Conservation (phyloP, 495 filamentous ascomycete species). For the Hypoxylon subgilvum region DNA sequence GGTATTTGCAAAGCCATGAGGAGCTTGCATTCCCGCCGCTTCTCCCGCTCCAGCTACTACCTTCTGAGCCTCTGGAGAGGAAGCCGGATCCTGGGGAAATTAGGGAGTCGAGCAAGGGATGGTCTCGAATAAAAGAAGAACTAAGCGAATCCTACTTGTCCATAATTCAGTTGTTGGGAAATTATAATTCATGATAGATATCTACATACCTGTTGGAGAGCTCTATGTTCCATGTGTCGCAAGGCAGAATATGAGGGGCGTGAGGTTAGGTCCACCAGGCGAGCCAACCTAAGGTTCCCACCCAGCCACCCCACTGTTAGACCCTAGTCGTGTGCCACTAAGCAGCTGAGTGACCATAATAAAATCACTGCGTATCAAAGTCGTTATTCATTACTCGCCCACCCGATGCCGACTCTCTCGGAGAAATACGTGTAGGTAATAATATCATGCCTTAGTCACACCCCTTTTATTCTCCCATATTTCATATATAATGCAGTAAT, state of each 20-base stretch:
- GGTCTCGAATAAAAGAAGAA: background rate
- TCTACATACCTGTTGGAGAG: background rate
- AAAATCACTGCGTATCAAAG: slow-evolving; percentile 17
- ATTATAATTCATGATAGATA: background rate
- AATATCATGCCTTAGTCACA: slow-evolving; percentile 20
- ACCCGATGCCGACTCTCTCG: slow-evolving; percentile 16
- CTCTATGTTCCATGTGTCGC: background rate
- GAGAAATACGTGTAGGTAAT: slow-evolving; percentile 29
- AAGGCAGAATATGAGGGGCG: too few species aligned
- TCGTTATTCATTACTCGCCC: slow-evolving; percentile 18
- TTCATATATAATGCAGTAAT: slow-evolving; percentile 24
- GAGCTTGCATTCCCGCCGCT: background rate
- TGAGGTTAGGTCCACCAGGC: too few species aligned
- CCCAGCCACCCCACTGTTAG: too few species aligned
- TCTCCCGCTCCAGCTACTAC: background rate
- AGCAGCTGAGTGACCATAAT: background rate
- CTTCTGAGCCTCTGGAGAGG: slow-evolving; percentile 9
- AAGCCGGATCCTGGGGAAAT: background rate
- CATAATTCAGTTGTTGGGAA: background rate
- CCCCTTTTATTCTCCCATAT: slow-evolving; percentile 1
- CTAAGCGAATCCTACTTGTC: background rate
- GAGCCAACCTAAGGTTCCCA: too few species aligned
- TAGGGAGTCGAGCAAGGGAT: background rate
- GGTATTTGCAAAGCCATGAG: slow-evolving; percentile 31
- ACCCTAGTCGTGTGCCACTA: background rate